Percentiles rank a stretch among this genome's conserved stretches.
Evolutionary conservation across 2,329 filamentous ascomycete genomes (phyloP).

Genomic region (Trichoderma sp.): DNA sequence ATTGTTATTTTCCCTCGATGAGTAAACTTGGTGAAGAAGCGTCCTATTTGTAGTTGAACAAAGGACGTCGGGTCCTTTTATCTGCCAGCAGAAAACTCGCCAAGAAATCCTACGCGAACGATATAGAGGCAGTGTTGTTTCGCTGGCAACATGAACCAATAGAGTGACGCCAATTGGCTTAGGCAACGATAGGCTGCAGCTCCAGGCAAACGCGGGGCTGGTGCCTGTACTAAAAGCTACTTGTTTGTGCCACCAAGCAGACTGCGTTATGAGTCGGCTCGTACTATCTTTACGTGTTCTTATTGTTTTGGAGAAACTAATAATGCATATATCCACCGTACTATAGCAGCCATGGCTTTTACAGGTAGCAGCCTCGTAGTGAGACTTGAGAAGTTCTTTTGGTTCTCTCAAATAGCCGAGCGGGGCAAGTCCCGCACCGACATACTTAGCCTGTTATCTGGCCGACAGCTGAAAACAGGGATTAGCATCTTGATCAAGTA

Average conservation of each 20-base stretch:
- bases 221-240: background rate
- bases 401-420: constrained; percentile 27
- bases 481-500: background rate
- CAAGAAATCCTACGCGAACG: background rate
- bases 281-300: background rate
- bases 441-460: background rate
- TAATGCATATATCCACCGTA: background rate
- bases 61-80: constrained; percentile 1
- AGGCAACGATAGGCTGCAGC: constrained; percentile 11
- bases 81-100: background rate
- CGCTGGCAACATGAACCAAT: background rate
- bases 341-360: background rate
- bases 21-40: background rate
- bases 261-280: too few species aligned
- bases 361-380: background rate
- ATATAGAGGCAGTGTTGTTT: background rate
- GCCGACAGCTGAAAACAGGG: background rate
- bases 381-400: background rate
- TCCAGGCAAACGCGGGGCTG: constrained; percentile 21
- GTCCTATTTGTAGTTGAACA: background rate
- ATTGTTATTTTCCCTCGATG: background rate
- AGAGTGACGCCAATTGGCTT: too few species aligned
- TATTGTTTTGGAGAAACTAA: background rate
- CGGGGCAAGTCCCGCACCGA: background rate
- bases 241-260: background rate